A percentile compares a stretch with the other conserved stretches of the same genome.
Evolutionary conservation across 2,329 filamentous ascomycete species (phyloP).

Genomic region (Curvularia sp.): DNA sequence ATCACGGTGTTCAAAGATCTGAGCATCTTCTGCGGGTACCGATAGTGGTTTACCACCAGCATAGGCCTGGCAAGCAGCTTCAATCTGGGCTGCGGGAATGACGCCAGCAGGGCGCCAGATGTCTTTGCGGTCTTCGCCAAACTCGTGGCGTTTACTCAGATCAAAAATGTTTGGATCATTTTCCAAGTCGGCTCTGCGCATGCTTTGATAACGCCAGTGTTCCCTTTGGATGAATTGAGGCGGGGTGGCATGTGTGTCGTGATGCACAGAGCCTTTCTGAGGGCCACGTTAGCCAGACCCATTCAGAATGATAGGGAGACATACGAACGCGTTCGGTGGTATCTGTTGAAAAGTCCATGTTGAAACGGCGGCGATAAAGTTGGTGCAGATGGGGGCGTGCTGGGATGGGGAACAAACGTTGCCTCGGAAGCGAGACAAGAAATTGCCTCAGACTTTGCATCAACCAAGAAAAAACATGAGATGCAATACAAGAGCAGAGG

Average conservation of each 20-base stretch:
- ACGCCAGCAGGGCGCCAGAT: conserved; percentile 38
- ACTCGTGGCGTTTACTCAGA: conserved; percentile 38
- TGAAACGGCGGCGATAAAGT: background rate
- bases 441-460: conserved; percentile 10
- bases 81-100: conserved; percentile 39
- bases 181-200: conserved; percentile 60
- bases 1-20: conserved; percentile 47
- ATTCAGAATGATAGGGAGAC: conserved; percentile 27
- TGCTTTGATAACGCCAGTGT: conserved; percentile 64
- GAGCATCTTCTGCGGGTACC: conserved; percentile 32
- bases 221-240: conserved; percentile 45
- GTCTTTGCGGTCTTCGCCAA: conserved; percentile 45
- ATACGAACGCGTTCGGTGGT: conserved; percentile 43
- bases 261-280: conserved; percentile 39
- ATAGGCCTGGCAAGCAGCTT: conserved; percentile 42
- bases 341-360: conserved; percentile 37
- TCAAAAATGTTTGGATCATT: conserved; percentile 56
- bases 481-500: background rate
- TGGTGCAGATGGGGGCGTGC: background rate
- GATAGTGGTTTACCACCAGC: conserved; percentile 36
- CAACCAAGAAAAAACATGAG: background rate
- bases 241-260: conserved; percentile 48
- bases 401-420: background rate
- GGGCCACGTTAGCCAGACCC: conserved; percentile 31
- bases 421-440: conserved; percentile 6